Conservation (phyloP, 345 rosid species). For the Boechera stricta region DNA sequence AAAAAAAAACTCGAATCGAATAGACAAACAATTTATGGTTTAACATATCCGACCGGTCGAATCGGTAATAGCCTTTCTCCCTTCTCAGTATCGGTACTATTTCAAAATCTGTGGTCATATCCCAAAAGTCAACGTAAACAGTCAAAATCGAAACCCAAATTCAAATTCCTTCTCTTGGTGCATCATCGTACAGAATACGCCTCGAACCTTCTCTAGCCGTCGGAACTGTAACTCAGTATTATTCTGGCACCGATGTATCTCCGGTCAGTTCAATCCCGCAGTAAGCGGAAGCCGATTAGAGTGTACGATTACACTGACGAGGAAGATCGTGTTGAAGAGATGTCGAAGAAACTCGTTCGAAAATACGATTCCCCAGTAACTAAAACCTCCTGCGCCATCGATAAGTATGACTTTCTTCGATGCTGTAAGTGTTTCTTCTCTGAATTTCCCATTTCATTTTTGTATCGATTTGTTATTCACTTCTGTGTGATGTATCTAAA, state of each 20-base stretch:
- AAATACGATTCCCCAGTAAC: constrained; percentile 31
- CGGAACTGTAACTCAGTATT: constrained; percentile 11
- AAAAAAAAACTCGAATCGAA: background rate
- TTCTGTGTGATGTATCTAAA: background rate
- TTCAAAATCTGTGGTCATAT: no score
- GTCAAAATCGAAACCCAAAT: background rate
- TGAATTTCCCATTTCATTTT: no score
- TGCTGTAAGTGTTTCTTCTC: constrained; percentile 47
- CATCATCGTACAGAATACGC: constrained; percentile 14
- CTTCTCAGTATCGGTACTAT: constrained; percentile 26
- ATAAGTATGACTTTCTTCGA: constrained; percentile 53
- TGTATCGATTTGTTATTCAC: background rate
- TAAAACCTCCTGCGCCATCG: constrained; percentile 21
- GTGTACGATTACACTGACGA: constrained; percentile 56
- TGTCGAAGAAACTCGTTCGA: constrained; percentile 43
- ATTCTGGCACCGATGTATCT: constrained; percentile 45
- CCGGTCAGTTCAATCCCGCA: constrained; percentile 26
- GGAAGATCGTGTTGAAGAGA: constrained; percentile 49
- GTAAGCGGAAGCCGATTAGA: constrained; percentile 28
- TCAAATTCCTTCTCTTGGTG: constrained; percentile 22
- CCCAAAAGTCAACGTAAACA: background rate
- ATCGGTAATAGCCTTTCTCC: background rate
- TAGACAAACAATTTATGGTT: background rate
- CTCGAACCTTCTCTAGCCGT: constrained; percentile 24
- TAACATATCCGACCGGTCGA: background rate